Evolutionary conservation across 768 basidiomycete genomes (phyloP).

Genomic region (Suillus clintonianus): DNA sequence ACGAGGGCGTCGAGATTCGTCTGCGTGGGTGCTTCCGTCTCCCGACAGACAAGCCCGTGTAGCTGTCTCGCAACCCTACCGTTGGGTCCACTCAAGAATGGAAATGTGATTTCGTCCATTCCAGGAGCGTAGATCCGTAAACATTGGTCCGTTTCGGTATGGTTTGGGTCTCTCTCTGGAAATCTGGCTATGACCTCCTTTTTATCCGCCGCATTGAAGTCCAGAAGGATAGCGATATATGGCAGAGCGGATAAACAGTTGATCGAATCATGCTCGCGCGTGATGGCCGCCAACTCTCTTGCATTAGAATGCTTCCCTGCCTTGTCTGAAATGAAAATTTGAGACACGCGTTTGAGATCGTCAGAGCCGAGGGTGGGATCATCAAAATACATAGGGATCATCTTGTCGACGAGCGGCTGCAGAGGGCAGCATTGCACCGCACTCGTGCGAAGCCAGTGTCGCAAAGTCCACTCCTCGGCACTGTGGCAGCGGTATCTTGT

Average conservation of each 20-base stretch:
- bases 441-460: slow-evolving; percentile 17
- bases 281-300: not conserved
- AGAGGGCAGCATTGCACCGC: slow-evolving; percentile 17
- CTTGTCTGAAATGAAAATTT: slow-evolving; percentile 21
- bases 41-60: not conserved
- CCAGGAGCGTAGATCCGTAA: slow-evolving; percentile 1
- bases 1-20: not conserved
- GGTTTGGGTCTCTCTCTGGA: not conserved
- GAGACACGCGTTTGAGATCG: not conserved
- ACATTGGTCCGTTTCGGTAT: not conserved
- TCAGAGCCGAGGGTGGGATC: not conserved
- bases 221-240: slow-evolving; percentile 1
- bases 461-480: slow-evolving; percentile 6
- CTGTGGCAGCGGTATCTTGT: not conserved
- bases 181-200: not conserved
- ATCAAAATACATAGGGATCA: slow-evolving; percentile 16
- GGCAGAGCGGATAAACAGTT: not conserved
- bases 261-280: not conserved
- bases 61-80: not conserved
- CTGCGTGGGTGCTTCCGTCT: not conserved
- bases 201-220: not conserved
- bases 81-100: not conserved
- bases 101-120: not conserved
- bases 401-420: slow-evolving; percentile 13
- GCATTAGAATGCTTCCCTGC: not conserved